Percentiles rank a stretch among this genome's conserved stretches.
Conservation (phyloP, 140 eudicot species). For the Stevia rebaudiana region DNA sequence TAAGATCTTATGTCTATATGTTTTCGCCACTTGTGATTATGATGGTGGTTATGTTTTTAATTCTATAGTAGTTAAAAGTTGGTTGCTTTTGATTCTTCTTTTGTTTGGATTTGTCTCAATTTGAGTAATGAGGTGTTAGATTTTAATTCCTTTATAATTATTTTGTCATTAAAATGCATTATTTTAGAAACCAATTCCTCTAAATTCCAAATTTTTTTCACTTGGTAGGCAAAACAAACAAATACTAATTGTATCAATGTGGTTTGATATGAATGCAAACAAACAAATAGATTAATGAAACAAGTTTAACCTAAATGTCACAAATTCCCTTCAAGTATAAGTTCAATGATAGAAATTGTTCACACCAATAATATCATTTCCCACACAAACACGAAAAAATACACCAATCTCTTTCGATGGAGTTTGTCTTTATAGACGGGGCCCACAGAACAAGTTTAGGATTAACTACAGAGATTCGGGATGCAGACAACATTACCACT, state of each 20-base stretch:
- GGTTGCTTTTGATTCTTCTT: constrained; percentile 17
- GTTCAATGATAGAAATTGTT: constrained; percentile 18
- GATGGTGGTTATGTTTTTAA: constrained; percentile 19
- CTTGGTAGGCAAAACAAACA: too few relatives aligned
- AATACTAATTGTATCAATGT: too few relatives aligned
- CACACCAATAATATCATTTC: constrained; percentile 19
- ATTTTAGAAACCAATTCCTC: too few relatives aligned
- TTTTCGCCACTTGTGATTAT: constrained; percentile 9
- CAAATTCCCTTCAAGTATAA: too few relatives aligned
- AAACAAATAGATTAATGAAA: background rate
- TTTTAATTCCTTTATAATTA: too few relatives aligned
- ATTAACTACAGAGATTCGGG: constrained; percentile 53
- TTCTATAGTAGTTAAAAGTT: constrained; percentile 5
- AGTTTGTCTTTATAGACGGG: background rate
- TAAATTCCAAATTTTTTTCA: too few relatives aligned
- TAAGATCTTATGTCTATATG: constrained; percentile 29
- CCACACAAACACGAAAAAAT: constrained; percentile 20
- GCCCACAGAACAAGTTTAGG: constrained; percentile 7
- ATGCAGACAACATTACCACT: constrained; percentile 50
- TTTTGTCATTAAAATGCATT: too few relatives aligned
- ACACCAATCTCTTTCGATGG: constrained; percentile 4
- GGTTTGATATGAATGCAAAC: too few relatives aligned
- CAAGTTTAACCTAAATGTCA: constrained; percentile 1
- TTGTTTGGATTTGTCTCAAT: constrained; percentile 13
- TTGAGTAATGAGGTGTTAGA: background rate